phyloP scores from a whole-genome alignment of 1,284 basidiomycete genomes.

The Ceratobasidium theobromae region DNA sequence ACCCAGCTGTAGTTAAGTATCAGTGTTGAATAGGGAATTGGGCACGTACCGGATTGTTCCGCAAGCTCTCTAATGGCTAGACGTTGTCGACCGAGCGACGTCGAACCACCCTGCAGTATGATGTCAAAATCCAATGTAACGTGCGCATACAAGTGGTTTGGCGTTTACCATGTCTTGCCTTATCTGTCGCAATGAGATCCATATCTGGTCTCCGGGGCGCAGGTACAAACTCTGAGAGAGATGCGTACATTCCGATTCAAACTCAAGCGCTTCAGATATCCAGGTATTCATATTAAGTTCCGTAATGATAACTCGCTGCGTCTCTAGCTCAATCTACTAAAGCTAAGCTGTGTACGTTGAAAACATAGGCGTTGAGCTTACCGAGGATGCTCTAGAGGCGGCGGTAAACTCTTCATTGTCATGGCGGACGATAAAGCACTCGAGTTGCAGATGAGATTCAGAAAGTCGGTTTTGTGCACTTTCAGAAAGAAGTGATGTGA shows the following conservation, averaged over 20 bases:
- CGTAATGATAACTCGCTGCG: conserved; percentile 49
- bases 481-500: conserved; percentile 52
- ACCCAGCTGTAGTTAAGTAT: conserved; percentile 6
- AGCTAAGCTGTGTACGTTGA: not conserved
- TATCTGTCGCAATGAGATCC: conserved; percentile 41
- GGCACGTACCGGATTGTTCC: conserved; percentile 57
- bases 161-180: not conserved
- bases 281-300: conserved; percentile 50
- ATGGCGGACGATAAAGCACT: conserved; percentile 29
- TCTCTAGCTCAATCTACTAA: not conserved
- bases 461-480: conserved; percentile 32
- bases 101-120: conserved; percentile 74
- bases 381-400: not conserved
- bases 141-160: not conserved
- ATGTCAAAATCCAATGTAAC: not conserved
- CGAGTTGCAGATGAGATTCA: conserved; percentile 2
- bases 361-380: not conserved
- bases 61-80: conserved; percentile 67
- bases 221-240: not conserved
- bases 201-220: conserved; percentile 42
- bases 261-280: conserved; percentile 45
- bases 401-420: not conserved
- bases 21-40: not conserved
- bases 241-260: not conserved
- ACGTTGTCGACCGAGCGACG: conserved; percentile 73